Conservation (phyloP, 1,284 basidiomycete genomes). For the Tilletia indica region DNA sequence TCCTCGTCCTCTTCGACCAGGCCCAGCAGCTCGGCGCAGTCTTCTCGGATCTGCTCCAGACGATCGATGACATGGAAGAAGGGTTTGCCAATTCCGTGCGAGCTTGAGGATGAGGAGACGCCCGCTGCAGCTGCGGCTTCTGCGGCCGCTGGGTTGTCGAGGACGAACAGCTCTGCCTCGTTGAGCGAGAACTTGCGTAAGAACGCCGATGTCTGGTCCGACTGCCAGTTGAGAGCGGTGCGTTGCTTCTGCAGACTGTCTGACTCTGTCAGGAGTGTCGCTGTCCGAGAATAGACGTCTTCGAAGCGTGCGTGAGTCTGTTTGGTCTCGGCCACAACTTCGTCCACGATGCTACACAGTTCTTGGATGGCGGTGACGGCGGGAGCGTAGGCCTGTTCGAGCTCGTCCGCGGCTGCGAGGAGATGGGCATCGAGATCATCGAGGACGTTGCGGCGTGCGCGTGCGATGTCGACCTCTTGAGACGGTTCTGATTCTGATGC, state of each 20-base stretch:
- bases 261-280: conserved; percentile 16
- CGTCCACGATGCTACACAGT: conserved; percentile 18
- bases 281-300: neutral
- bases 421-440: conserved; percentile 79
- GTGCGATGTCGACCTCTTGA: conserved; percentile 51
- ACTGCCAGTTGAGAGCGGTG: conserved; percentile 1
- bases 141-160: conserved; percentile 19
- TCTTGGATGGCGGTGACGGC: conserved; percentile 68
- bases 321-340: neutral
- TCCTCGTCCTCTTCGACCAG: conserved; percentile 68
- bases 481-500: neutral
- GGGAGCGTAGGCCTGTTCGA: conserved; percentile 76
- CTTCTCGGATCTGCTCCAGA: conserved; percentile 74
- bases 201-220: conserved; percentile 21
- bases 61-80: conserved; percentile 86
- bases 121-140: conserved; percentile 29
- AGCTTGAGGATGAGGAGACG: conserved; percentile 58
- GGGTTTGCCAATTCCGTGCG: conserved; percentile 69
- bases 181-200: conserved; percentile 29
- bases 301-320: conserved; percentile 8
- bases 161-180: conserved; percentile 23
- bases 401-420: conserved; percentile 73
- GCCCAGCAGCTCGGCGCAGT: conserved; percentile 82
- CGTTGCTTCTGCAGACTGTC: neutral
- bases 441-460: conserved; percentile 74